Percentiles rank a stretch among this genome's conserved stretches.
Evolutionary conservation across 1,284 basidiomycete genomes (phyloP).

Genomic region (Moesziomyces parantarcticus): DNA sequence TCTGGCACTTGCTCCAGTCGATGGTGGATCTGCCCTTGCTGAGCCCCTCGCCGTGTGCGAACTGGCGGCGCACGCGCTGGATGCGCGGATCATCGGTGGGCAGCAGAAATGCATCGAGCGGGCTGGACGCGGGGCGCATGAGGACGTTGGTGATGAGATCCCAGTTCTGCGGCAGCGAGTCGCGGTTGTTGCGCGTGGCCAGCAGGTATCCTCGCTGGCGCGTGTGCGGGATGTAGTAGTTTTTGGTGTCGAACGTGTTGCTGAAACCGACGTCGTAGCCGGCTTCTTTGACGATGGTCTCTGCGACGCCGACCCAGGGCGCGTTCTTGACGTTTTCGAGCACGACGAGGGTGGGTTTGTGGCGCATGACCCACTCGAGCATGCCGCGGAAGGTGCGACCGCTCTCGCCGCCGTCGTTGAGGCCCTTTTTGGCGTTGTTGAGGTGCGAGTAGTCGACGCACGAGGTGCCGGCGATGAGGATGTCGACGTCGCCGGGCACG

Average conservation of each 20-base stretch:
- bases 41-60: conserved; percentile 64
- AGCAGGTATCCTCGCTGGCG: conserved; percentile 57
- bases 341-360: conserved; percentile 88
- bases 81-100: conserved; percentile 90
- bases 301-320: conserved; percentile 82
- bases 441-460: conserved; percentile 96
- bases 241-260: conserved; percentile 83
- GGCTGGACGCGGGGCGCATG: conserved; percentile 85
- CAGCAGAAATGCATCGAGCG: conserved; percentile 90
- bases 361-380: conserved; percentile 89
- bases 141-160: conserved; percentile 76
- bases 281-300: conserved; percentile 77
- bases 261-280: conserved; percentile 79
- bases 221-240: conserved; percentile 94
- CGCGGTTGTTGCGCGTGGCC: conserved; percentile 50
- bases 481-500: conserved; percentile 89
- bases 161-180: conserved; percentile 74
- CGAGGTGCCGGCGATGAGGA: conserved; percentile 87
- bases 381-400: conserved; percentile 72
- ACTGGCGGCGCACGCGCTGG: conserved; percentile 80
- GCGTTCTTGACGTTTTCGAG: conserved; percentile 93
- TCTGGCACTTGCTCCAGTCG: conserved; percentile 93
- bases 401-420: conserved; percentile 63
- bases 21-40: conserved; percentile 68
- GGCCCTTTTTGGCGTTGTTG: conserved; percentile 87